Percentiles rank a stretch among this genome's conserved stretches.
phyloP scores from a whole-genome alignment of 176 grass and related monocot species.

The Otatea glauca region DNA sequence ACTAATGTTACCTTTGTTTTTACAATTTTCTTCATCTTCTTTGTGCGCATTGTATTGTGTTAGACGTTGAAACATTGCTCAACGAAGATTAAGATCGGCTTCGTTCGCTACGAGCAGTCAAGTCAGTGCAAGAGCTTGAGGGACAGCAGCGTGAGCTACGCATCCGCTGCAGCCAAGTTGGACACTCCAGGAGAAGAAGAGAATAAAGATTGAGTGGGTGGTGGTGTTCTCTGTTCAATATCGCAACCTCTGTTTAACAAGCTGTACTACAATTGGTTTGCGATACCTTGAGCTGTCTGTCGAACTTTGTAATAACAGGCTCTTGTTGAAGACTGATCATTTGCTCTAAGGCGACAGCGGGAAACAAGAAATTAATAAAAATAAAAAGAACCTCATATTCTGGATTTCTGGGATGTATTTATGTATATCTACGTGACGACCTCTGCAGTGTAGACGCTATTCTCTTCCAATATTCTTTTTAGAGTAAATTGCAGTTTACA shows the following conservation, averaged over 20 bases:
- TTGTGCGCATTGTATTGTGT: neutral
- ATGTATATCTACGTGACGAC: neutral
- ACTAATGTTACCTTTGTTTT: neutral
- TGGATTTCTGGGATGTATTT: slow-evolving; percentile 11
- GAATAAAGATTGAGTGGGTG: slow-evolving; percentile 12
- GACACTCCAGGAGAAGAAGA: slow-evolving; percentile 42
- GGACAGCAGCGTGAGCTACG: slow-evolving; percentile 90
- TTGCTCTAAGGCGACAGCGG: neutral
- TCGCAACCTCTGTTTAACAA: slow-evolving; percentile 1
- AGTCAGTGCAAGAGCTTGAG: slow-evolving; percentile 79
- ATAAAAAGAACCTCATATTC: neutral
- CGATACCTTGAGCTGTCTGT: slow-evolving; percentile 13
- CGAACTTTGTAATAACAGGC: slow-evolving; percentile 31
- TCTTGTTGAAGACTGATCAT: slow-evolving; percentile 15
- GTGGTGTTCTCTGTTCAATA: neutral
- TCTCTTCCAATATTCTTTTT: too few relatives aligned
- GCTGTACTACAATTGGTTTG: slow-evolving; percentile 24
- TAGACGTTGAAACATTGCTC: slow-evolving; percentile 79
- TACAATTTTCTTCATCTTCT: neutral
- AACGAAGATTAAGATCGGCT: slow-evolving; percentile 74
- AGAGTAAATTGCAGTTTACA: too few relatives aligned
- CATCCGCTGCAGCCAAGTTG: slow-evolving; percentile 73
- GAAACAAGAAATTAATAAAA: slow-evolving; percentile 1
- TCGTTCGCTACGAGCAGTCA: slow-evolving; percentile 89
- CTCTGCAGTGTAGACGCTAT: too few relatives aligned